Evolutionary conservation across 2,329 filamentous ascomycete species (phyloP).

Genomic region (Didymella arachidicola): DNA sequence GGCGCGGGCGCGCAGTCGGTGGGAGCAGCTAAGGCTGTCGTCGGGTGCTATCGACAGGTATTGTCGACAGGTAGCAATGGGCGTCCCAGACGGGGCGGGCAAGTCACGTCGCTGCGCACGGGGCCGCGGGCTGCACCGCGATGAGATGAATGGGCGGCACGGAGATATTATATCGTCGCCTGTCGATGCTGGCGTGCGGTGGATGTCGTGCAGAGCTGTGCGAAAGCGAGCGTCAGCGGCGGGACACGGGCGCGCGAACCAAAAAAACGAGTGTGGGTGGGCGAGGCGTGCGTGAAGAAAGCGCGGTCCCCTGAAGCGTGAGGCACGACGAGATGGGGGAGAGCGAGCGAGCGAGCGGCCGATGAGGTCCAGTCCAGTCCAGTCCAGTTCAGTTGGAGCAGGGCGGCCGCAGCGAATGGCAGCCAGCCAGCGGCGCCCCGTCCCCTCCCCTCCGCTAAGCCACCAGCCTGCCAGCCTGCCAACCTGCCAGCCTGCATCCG

Average conservation of each 20-base stretch:
- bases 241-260: constrained; percentile 9
- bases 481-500: constrained; percentile 26
- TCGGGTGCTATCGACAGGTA: background rate
- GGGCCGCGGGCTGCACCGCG: constrained; percentile 24
- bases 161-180: constrained; percentile 20
- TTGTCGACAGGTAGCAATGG: constrained; percentile 9
- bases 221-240: constrained; percentile 12
- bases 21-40: background rate
- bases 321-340: constrained; percentile 12
- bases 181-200: constrained; percentile 15
- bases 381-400: constrained; percentile 12
- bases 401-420: constrained; percentile 15
- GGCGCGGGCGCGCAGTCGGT: constrained; percentile 18
- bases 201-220: background rate
- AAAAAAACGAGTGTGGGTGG: constrained; percentile 21
- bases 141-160: constrained; percentile 17
- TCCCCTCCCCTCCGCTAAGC: constrained; percentile 28
- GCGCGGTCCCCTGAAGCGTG: constrained; percentile 11
- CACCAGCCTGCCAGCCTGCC: constrained; percentile 26
- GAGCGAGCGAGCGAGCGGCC: constrained; percentile 6
- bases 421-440: constrained; percentile 10
- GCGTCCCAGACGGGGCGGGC: constrained; percentile 13
- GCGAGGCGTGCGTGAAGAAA: constrained; percentile 11
- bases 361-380: constrained; percentile 19
- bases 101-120: constrained; percentile 21